Conservation (phyloP, 495 filamentous ascomycete genomes). For the Extremus antarcticus region DNA sequence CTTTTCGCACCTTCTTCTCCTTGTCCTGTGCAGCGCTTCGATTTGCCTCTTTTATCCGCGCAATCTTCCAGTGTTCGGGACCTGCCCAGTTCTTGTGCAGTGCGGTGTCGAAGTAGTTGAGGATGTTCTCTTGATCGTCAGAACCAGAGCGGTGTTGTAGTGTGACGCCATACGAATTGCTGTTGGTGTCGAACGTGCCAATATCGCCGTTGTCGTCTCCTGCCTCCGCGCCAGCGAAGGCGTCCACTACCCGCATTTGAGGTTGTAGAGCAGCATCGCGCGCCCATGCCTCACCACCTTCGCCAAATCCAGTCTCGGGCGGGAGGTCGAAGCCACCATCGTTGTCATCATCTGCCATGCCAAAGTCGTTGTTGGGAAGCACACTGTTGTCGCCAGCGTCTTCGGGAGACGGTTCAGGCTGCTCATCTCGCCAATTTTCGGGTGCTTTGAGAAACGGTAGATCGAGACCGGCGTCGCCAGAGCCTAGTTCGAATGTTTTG, state of each 20-base stretch:
- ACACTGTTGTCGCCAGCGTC: constrained; percentile 48
- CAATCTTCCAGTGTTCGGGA: constrained; percentile 96
- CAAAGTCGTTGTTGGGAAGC: constrained; percentile 67
- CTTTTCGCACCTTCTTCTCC: constrained; percentile 56
- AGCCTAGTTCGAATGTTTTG: constrained; percentile 82
- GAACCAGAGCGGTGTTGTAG: constrained; percentile 47
- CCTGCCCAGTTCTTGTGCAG: constrained; percentile 92
- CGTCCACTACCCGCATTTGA: constrained; percentile 47
- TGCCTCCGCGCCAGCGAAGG: constrained; percentile 38
- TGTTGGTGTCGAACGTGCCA: constrained; percentile 49
- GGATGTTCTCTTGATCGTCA: constrained; percentile 76
- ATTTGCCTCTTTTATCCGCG: constrained; percentile 75
- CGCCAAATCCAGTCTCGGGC: constrained; percentile 56
- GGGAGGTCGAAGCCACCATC: constrained; percentile 68
- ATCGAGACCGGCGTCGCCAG: constrained; percentile 70
- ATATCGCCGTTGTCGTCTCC: constrained; percentile 39
- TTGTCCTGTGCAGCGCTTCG: constrained; percentile 47
- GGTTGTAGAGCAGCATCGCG: constrained; percentile 54
- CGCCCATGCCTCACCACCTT: constrained; percentile 66
- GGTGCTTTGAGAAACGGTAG: constrained; percentile 85
- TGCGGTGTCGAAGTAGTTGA: constrained; percentile 94
- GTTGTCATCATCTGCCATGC: constrained; percentile 54
- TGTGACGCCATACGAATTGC: constrained; percentile 58
- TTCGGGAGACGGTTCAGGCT: constrained; percentile 30
- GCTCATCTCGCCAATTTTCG: constrained; percentile 68